Conservation (phyloP, 352 stramenopile genomes). For the Phytophthora aleatoria region DNA sequence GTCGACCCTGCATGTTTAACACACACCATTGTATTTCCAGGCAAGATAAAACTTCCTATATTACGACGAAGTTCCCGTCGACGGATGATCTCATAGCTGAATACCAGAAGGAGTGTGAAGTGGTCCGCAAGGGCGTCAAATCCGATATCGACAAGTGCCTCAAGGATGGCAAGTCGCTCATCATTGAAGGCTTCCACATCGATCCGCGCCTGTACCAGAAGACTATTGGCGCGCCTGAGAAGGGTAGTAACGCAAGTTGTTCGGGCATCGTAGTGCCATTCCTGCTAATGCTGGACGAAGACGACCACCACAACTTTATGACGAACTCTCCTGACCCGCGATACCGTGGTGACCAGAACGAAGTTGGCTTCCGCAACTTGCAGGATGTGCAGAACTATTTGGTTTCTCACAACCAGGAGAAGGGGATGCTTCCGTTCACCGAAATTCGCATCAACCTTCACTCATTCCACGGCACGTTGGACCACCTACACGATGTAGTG, state of each 20-base stretch:
- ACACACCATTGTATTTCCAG: constrained; percentile 18
- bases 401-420: constrained; percentile 47
- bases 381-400: constrained; percentile 84
- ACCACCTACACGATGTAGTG: constrained; percentile 86
- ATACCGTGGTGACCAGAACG: constrained; percentile 64
- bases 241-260: constrained; percentile 36
- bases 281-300: constrained; percentile 65
- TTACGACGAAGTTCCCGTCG: constrained; percentile 62
- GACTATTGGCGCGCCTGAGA: constrained; percentile 46
- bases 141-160: constrained; percentile 90
- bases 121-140: constrained; percentile 81
- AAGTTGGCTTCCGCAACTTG: constrained; percentile 72
- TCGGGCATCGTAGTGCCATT: constrained; percentile 86
- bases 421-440: constrained; percentile 66
- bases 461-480: constrained; percentile 86
- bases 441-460: constrained; percentile 83
- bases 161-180: constrained; percentile 90
- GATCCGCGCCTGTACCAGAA: constrained; percentile 87
- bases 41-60: constrained; percentile 72
- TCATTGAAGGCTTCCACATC: constrained; percentile 89
- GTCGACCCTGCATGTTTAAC: constrained; percentile 1
- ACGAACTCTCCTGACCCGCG: constrained; percentile 80
- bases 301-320: constrained; percentile 82
- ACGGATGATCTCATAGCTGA: constrained; percentile 61
- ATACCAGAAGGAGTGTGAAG: constrained; percentile 80